Evolutionary conservation across 2,329 filamentous ascomycete species (phyloP), one percentile per base, ranked within the genome.

Genomic region (Aspergillus clavatus): DNA sequence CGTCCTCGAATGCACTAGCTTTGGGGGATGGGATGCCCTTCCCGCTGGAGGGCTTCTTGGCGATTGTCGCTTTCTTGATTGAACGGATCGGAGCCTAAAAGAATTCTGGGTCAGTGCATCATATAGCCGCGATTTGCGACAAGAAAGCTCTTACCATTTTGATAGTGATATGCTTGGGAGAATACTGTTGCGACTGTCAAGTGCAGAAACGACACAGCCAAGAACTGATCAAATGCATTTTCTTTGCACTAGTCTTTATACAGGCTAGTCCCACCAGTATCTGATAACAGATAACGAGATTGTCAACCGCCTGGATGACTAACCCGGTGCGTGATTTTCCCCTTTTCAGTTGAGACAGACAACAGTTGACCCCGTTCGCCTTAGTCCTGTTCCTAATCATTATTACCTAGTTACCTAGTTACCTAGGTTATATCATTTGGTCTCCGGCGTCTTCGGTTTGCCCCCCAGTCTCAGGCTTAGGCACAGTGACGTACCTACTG

Each of bases 1-100:
- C 63, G 42, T 69, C 58, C 35, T 59, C 50, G 40, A 66, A 61
- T 21, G 49, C 46, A 18, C 42, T 45, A 19, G 52, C 40, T 16
- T 51, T 56, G 40, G 49, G 47, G 7, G 54, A 46, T 11, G 55
- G 47, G 11, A 55, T 27, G 37, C 55, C 52, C 48, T 43, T 54
- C 12, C 52, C 56, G 21, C 42, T 33, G 11, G 40, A 26, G 8
- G 55, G 44, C 42, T 54, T 57, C 24, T 50, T 52, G 28, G 41
- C 28, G 22, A 48, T 36, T 21, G 50, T 24, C 29, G 52, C 50
- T 33, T 52, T 51, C 39, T 54, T 50, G 18, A 50, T 50, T 8
- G 55, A 50, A 38, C 57, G 53, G 11, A 60, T 48, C 4, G 63
- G 63, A 28, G 63, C 63, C 63, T 66, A 42, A 19, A 22, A 29